Percentiles rank a stretch among this genome's conserved stretches.
Conservation (phyloP, 1,284 basidiomycete species). For the Prillingera fragicola region DNA sequence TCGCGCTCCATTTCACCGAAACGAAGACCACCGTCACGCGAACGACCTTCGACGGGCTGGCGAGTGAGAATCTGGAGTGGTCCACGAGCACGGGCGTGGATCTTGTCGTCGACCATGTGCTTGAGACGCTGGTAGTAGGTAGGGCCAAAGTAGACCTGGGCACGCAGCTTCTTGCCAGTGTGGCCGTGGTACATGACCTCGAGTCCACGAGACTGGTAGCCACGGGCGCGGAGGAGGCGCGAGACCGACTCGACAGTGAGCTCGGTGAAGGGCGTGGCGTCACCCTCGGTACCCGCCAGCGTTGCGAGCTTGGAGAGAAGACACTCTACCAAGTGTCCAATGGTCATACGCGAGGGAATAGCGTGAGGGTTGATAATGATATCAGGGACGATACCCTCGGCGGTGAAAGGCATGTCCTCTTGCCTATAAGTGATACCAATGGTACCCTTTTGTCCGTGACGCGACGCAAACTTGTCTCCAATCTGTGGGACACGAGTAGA, state of each 20-base stretch:
- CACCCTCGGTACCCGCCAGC: conserved; percentile 91
- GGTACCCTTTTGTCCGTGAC: conserved; percentile 99
- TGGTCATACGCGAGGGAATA: conserved; percentile 99
- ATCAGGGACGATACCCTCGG: conserved; percentile 92
- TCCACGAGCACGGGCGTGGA: conserved; percentile 93
- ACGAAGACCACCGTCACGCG: conserved; percentile 94
- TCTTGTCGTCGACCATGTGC: conserved; percentile 99
- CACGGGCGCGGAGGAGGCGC: conserved; percentile 68
- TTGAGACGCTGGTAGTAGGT: conserved; percentile 99
- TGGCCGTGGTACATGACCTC: conserved; percentile 99
- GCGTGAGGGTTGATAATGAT: conserved; percentile 99
- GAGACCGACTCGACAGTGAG: conserved; percentile 95
- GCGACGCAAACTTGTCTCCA: conserved; percentile 98
- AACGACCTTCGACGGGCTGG: conserved; percentile 98
- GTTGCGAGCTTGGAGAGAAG: conserved; percentile 94
- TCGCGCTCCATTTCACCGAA: conserved; percentile 96
- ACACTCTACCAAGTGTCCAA: conserved; percentile 99
- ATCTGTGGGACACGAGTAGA: conserved; percentile 95
- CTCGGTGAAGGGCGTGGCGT: conserved; percentile 97
- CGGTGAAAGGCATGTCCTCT: conserved; percentile 99
- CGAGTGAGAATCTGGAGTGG: conserved; percentile 96
- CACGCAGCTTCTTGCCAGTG: conserved; percentile 92
- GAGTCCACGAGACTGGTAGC: conserved; percentile 91
- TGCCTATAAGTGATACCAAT: conserved; percentile 99
- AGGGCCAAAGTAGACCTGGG: conserved; percentile 95